These are phyloP conservation scores for Colletotrichum sp. DNA, from an alignment of 2,329 filamentous ascomycete genomes.

Conservation along the genomic window DNA sequence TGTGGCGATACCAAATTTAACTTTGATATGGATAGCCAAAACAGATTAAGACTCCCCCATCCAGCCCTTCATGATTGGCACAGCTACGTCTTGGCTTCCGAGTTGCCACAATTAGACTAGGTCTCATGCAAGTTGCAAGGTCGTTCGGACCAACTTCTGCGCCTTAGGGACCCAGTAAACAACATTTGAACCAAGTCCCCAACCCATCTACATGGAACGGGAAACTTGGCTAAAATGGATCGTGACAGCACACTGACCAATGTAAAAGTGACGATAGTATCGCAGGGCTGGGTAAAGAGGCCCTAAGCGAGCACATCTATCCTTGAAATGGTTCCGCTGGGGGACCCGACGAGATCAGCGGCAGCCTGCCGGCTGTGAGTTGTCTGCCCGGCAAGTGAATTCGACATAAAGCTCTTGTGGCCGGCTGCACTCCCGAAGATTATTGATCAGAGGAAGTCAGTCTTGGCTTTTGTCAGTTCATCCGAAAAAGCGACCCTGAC, in stretches of 20 bases:
- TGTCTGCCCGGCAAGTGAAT: not conserved
- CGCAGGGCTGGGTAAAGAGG: not conserved
- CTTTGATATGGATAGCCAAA: slow-evolving; percentile 2
- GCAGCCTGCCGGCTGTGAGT: not conserved
- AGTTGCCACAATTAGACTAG: not conserved
- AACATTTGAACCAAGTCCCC: not conserved
- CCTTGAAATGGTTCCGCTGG: not conserved
- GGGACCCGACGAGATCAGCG: not conserved
- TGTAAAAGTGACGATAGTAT: not conserved
- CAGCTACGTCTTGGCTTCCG: not conserved
- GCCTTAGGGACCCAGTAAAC: not conserved
- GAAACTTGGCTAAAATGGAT: not conserved
- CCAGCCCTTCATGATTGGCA: not conserved
- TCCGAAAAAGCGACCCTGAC: not conserved
- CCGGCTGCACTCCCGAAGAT: not conserved
- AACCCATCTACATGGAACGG: not conserved
- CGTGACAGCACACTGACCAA: not conserved
- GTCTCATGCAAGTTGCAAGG: not conserved
- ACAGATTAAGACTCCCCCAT: not conserved
- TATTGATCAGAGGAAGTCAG: not conserved
- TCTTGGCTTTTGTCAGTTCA: not conserved
- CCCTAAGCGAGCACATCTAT: not conserved
- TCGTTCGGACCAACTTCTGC: not conserved
- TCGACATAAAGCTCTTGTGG: not conserved
- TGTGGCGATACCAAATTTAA: slow-evolving; percentile 1